These are phyloP conservation scores for Scheffersomyces stipitis DNA, from an alignment of 805 yeast genomes.

Conservation along the genomic window DNA sequence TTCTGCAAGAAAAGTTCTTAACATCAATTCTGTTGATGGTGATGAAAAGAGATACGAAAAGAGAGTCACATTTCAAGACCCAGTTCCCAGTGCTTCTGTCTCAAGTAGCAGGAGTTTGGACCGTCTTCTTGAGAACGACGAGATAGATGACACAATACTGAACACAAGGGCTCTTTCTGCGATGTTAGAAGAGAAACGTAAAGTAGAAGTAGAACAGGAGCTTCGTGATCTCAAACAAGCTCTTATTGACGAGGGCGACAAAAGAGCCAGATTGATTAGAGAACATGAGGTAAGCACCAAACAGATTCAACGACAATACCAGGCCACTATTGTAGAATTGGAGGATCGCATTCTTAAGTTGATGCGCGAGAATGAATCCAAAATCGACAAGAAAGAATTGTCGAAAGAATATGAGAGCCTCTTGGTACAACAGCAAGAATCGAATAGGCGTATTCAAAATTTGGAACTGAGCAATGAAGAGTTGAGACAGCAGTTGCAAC, in stretches of 20 bases:
- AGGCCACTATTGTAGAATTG: constrained; percentile 3
- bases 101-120: constrained; percentile 3
- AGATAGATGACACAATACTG: constrained; percentile 12
- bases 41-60: constrained; percentile 8
- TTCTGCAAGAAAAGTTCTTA: constrained; percentile 15
- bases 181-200: constrained; percentile 1
- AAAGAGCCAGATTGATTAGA: background rate
- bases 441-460: background rate
- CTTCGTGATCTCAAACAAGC: constrained; percentile 1
- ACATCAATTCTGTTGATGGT: constrained; percentile 6
- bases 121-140: constrained; percentile 11
- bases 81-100: background rate
- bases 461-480: constrained; percentile 2
- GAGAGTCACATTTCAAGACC: constrained; percentile 13
- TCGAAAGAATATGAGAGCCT: constrained; percentile 5
- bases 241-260: background rate
- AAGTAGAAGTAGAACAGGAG: constrained; percentile 1
- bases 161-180: background rate
- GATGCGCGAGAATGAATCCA: background rate
- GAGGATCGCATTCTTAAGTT: constrained; percentile 2
- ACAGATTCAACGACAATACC: constrained; percentile 2
- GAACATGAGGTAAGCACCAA: constrained; percentile 1
- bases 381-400: constrained; percentile 3
- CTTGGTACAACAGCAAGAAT: constrained; percentile 1
- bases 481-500: constrained; percentile 6